These are phyloP conservation scores for Atkinsonella texensis DNA, from an alignment of 2,329 filamentous ascomycete species.

Conservation along the genomic window DNA sequence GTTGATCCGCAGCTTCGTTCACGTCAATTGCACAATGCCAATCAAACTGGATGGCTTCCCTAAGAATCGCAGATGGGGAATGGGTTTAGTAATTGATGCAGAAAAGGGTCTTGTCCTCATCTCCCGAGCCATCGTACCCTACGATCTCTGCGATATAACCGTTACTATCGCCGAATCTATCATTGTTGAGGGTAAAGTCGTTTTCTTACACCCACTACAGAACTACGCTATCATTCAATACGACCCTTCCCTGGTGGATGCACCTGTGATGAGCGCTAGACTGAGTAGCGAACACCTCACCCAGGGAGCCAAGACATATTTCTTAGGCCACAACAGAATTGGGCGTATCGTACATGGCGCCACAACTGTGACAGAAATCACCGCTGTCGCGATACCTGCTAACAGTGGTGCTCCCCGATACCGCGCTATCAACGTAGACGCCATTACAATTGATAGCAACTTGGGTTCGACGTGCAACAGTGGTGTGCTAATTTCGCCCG, in stretches of 20 bases:
- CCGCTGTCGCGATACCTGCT: slow-evolving; percentile 88
- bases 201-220: slow-evolving; percentile 92
- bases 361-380: slow-evolving; percentile 93
- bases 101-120: slow-evolving; percentile 92
- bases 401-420: slow-evolving; percentile 88
- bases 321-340: slow-evolving; percentile 97
- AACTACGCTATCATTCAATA: slow-evolving; percentile 96
- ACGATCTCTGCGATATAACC: slow-evolving; percentile 92
- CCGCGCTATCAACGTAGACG: slow-evolving; percentile 88
- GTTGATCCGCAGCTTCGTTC: slow-evolving; percentile 87
- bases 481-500: slow-evolving; percentile 78
- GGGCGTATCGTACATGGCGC: slow-evolving; percentile 86
- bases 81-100: slow-evolving; percentile 94
- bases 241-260: slow-evolving; percentile 84
- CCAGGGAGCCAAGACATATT: slow-evolving; percentile 88
- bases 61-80: slow-evolving; percentile 84
- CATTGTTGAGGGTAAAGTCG: slow-evolving; percentile 83
- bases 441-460: slow-evolving; percentile 91
- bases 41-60: slow-evolving; percentile 97
- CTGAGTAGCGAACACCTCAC: slow-evolving; percentile 73
- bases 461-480: slow-evolving; percentile 86
- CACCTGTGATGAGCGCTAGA: slow-evolving; percentile 79
- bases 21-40: slow-evolving; percentile 85
- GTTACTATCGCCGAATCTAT: slow-evolving; percentile 95
- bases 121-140: slow-evolving; percentile 86